Conservation (phyloP, 1,139 yeast species). For the Komagataea norvegica region DNA sequence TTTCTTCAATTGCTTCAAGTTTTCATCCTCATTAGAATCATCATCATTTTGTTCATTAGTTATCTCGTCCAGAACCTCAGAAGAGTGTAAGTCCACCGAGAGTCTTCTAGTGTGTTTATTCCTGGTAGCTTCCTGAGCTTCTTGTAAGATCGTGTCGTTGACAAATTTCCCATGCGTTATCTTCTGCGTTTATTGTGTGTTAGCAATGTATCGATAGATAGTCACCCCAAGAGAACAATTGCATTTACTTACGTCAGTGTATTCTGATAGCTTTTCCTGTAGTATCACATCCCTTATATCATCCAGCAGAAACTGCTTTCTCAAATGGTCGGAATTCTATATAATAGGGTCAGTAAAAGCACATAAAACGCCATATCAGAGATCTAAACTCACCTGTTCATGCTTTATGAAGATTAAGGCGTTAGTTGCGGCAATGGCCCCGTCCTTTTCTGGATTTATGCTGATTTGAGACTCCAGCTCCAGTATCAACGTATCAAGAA, state of each 20-base stretch:
- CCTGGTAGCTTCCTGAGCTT: constrained; percentile 11
- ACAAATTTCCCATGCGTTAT: constrained; percentile 14
- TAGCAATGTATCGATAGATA: no score
- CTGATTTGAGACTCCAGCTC: constrained; percentile 2
- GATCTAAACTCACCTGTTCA: constrained; percentile 9
- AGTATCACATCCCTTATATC: neutral
- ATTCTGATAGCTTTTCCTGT: constrained; percentile 6
- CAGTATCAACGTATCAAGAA: neutral
- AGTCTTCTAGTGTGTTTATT: constrained; percentile 14
- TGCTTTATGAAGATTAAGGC: constrained; percentile 18
- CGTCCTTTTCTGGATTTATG: constrained; percentile 3
- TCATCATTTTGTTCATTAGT: constrained; percentile 7
- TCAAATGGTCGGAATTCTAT: constrained; percentile 7
- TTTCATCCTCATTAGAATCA: constrained; percentile 17
- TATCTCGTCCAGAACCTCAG: neutral
- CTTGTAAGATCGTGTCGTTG: constrained; percentile 10
- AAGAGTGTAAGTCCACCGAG: constrained; percentile 19
- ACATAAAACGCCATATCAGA: neutral
- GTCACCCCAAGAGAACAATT: neutral
- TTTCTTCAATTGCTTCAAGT: constrained; percentile 28
- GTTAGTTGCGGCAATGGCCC: constrained; percentile 17
- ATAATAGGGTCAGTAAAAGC: constrained; percentile 3
- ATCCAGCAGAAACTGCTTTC: constrained; percentile 5
- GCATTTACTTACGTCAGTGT: constrained; percentile 10
- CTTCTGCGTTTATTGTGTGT: neutral